Percentiles rank a stretch among this genome's conserved stretches.
Evolutionary conservation across 495 filamentous ascomycete genomes (phyloP).

Genomic region (Parathielavia hyrcaniae): DNA sequence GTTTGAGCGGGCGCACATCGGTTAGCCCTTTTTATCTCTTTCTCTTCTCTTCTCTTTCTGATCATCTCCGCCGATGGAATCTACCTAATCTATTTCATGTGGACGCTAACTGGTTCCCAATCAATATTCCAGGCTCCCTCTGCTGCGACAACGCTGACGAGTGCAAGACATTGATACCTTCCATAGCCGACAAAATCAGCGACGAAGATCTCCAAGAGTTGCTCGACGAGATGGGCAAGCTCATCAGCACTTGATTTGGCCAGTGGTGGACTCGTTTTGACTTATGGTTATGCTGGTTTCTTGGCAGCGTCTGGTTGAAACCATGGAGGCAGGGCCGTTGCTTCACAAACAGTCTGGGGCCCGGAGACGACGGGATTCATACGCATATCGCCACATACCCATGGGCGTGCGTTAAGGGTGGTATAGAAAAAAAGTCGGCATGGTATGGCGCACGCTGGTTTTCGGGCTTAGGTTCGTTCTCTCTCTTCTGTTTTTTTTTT

Average conservation of each 20-base stretch:
- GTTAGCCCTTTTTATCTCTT: constrained; percentile 45
- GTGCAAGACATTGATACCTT: constrained; percentile 93
- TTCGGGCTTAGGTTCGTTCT: constrained; percentile 10
- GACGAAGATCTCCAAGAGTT: constrained; percentile 83
- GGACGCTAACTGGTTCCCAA: constrained; percentile 6
- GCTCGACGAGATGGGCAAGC: constrained; percentile 81
- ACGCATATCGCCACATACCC: not conserved
- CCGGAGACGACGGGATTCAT: not conserved
- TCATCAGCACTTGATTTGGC: constrained; percentile 34
- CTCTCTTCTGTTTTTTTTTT: not conserved
- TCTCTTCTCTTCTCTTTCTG: constrained; percentile 5
- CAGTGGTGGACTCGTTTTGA: not conserved
- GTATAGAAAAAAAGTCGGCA: constrained; percentile 15
- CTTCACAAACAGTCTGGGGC: not conserved
- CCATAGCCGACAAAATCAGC: constrained; percentile 75
- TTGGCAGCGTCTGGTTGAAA: not conserved
- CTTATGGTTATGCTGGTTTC: not conserved
- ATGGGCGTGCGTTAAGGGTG: not conserved
- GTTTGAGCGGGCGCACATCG: constrained; percentile 90
- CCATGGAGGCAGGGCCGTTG: not conserved
- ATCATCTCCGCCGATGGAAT: not conserved
- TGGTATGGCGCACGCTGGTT: constrained; percentile 18
- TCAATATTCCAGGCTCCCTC: constrained; percentile 57
- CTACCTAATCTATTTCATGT: no score
- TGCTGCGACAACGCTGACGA: constrained; percentile 90